phyloP scores from a whole-genome alignment of 306 rosid species.

The Datisca glomerata region DNA sequence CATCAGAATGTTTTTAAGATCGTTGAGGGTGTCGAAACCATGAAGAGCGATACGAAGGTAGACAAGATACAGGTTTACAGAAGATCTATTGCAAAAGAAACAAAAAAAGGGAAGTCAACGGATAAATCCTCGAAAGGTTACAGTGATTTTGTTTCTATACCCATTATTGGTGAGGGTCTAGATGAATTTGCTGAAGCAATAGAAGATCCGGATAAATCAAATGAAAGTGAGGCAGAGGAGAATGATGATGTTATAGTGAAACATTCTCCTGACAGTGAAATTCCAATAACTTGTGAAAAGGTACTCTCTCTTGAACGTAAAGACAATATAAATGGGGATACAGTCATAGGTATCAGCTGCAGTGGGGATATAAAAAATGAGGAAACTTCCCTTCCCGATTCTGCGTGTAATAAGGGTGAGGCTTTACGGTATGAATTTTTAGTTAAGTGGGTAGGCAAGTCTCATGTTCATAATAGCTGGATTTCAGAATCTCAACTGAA shows the following conservation, averaged over 20 bases:
- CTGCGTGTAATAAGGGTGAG: constrained; percentile 35
- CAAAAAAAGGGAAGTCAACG: constrained; percentile 38
- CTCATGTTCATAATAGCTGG: constrained; percentile 91
- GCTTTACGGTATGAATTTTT: constrained; percentile 46
- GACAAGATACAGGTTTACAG: constrained; percentile 59
- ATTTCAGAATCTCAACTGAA: constrained; percentile 84
- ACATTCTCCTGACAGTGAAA: constrained; percentile 27
- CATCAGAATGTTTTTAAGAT: constrained; percentile 29
- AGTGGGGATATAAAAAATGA: constrained; percentile 36
- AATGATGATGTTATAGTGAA: constrained; percentile 25
- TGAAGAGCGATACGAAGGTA: constrained; percentile 31
- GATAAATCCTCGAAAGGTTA: constrained; percentile 25
- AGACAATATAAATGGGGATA: constrained; percentile 26
- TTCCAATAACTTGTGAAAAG: constrained; percentile 31
- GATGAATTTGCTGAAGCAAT: constrained; percentile 37
- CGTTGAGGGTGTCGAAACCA: constrained; percentile 37
- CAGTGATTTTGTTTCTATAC: constrained; percentile 29
- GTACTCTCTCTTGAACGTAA: constrained; percentile 31
- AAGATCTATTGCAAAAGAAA: constrained; percentile 58
- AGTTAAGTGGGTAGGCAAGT: constrained; percentile 94
- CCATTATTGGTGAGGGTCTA: constrained; percentile 23
- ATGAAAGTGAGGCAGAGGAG: constrained; percentile 29
- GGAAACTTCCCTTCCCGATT: constrained; percentile 35
- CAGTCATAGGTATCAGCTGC: constrained; percentile 27
- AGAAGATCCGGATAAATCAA: constrained; percentile 33